These are phyloP conservation scores for Flaveria floridana DNA, from an alignment of 140 eudicot genomes.

Conservation along the genomic window DNA sequence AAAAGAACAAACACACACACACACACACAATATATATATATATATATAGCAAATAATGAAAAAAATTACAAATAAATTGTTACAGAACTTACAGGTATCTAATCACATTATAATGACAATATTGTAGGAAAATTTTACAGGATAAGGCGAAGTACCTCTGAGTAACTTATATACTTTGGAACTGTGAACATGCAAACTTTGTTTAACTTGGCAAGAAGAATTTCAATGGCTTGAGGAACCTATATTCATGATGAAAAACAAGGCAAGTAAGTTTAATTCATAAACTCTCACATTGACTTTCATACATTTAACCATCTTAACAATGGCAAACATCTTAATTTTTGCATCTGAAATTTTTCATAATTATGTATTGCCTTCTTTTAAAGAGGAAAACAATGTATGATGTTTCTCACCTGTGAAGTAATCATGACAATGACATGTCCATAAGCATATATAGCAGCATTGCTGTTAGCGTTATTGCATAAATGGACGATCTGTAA, in stretches of 20 bases:
- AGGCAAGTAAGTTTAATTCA: not conserved
- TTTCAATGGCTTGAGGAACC: constrained; percentile 86
- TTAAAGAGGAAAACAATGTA: constrained; percentile 15
- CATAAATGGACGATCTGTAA: constrained; percentile 63
- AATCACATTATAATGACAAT: constrained; percentile 9
- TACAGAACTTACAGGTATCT: not conserved
- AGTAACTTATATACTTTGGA: constrained; percentile 79
- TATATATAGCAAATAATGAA: no score
- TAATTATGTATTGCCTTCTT: constrained; percentile 2
- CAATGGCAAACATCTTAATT: constrained; percentile 4
- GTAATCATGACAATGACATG: constrained; percentile 80
- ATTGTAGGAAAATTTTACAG: constrained; percentile 18
- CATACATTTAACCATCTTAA: not conserved
- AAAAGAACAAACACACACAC: not conserved
- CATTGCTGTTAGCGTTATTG: constrained; percentile 43
- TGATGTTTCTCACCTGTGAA: constrained; percentile 56
- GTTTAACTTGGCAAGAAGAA: constrained; percentile 81
- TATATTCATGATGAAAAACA: constrained; percentile 28
- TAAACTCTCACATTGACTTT: not conserved
- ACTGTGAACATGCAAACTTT: constrained; percentile 77
- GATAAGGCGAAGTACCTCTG: constrained; percentile 49
- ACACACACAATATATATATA: no score
- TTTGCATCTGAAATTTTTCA: not conserved
- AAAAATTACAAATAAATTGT: not conserved
- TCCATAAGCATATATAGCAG: constrained; percentile 53